A percentile compares a stretch with the other conserved stretches of the same genome.
Conservation (phyloP, 371 early-diverging fungal species). For the Parasitella parasitica region DNA sequence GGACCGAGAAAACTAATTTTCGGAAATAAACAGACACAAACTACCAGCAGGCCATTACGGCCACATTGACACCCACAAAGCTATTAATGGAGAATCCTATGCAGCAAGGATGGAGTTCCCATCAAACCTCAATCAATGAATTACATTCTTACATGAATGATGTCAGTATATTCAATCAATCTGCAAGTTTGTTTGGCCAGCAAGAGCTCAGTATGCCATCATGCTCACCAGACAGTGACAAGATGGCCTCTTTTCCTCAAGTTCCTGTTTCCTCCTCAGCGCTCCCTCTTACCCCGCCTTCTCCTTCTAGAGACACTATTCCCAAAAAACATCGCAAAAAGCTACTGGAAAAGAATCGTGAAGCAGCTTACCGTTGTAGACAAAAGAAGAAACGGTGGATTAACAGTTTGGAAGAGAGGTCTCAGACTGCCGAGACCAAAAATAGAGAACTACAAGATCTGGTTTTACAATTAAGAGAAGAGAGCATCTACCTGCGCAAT, state of each 20-base stretch:
- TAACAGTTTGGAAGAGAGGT: constrained; percentile 63
- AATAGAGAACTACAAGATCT: constrained; percentile 64
- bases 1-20: constrained; percentile 14
- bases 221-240: neutral
- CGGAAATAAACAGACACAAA: constrained; percentile 1
- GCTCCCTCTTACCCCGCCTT: neutral
- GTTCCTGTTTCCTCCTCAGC: neutral
- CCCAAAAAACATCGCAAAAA: constrained; percentile 20
- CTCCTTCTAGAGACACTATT: neutral
- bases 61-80: constrained; percentile 17
- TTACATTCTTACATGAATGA: constrained; percentile 4
- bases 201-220: neutral
- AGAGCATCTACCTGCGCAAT: constrained; percentile 63
- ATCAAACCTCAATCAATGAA: neutral
- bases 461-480: constrained; percentile 64
- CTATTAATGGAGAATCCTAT: constrained; percentile 5
- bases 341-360: constrained; percentile 76
- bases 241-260: neutral
- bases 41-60: neutral
- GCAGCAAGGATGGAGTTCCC: constrained; percentile 8
- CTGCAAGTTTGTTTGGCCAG: neutral
- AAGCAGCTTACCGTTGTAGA: constrained; percentile 78
- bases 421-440: constrained; percentile 50
- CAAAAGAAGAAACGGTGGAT: constrained; percentile 79
- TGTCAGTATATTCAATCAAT: constrained; percentile 1